phyloP scores from a whole-genome alignment of 179 eudicot species.

The Sideroxylon spinosum region DNA sequence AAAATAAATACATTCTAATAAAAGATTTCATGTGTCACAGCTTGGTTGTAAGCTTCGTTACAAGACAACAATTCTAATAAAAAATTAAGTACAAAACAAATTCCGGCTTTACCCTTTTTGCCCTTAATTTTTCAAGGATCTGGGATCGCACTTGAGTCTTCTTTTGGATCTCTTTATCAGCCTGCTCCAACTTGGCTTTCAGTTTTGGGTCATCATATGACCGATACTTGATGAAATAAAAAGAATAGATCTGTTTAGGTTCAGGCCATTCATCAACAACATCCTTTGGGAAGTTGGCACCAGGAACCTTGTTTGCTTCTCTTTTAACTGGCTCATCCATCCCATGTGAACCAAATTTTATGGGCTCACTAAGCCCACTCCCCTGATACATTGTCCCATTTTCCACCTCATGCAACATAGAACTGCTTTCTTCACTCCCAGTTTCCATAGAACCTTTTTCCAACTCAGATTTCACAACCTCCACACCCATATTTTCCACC shows the following conservation, averaged over 20 bases:
- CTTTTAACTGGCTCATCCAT: conserved; percentile 36
- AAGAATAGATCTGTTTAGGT: conserved; percentile 46
- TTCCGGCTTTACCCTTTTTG: conserved; percentile 44
- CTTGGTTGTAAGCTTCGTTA: neutral
- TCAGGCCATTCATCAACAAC: conserved; percentile 87
- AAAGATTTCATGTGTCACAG: neutral
- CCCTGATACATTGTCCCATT: conserved; percentile 32
- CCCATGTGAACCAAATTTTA: conserved; percentile 59
- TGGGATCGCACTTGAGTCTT: conserved; percentile 38
- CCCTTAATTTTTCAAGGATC: conserved; percentile 52
- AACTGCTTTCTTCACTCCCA: conserved; percentile 21
- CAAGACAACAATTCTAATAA: neutral
- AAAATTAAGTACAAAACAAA: neutral
- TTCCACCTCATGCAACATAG: conserved; percentile 29
- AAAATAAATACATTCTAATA: neutral
- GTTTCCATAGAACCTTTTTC: conserved; percentile 39
- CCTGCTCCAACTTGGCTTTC: conserved; percentile 50
- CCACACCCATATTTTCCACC: conserved; percentile 44
- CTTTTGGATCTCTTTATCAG: conserved; percentile 58
- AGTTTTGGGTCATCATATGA: conserved; percentile 58
- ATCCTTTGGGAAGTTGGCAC: conserved; percentile 52
- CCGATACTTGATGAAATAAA: conserved; percentile 57
- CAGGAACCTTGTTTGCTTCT: conserved; percentile 34
- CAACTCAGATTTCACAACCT: conserved; percentile 47
- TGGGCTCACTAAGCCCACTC: conserved; percentile 30